A percentile compares a stretch with the other conserved stretches of the same genome.
Conservation (phyloP, 192 early-diverging fungal genomes). For the Coemansia sp. region DNA sequence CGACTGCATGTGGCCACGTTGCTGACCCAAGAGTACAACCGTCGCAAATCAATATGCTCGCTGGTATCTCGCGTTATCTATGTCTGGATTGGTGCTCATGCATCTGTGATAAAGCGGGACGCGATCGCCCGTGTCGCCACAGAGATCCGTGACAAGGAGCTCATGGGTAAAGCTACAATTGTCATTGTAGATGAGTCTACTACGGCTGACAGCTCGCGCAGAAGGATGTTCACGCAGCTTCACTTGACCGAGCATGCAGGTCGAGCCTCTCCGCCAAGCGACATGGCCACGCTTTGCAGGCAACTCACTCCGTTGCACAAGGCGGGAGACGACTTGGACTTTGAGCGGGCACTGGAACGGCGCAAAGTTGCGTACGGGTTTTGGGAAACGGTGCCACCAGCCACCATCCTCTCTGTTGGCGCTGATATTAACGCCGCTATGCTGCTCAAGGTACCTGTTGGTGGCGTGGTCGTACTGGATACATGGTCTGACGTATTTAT, state of each 20-base stretch:
- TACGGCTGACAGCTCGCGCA: conserved; percentile 30
- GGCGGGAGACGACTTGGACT: conserved; percentile 41
- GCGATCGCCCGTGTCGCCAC: conserved; percentile 40
- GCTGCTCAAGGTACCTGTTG: conserved; percentile 39
- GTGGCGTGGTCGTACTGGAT: conserved; percentile 48
- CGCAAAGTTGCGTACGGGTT: conserved; percentile 51
- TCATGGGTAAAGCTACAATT: conserved; percentile 28
- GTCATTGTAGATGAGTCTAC: conserved; percentile 41
- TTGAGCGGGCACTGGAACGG: conserved; percentile 46
- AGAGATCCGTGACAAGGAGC: conserved; percentile 51
- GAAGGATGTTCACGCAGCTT: conserved; percentile 45
- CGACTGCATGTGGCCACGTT: conserved; percentile 6
- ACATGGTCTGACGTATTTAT: conserved; percentile 53
- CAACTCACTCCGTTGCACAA: conserved; percentile 31
- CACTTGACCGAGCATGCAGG: conserved; percentile 20
- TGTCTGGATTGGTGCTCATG: conserved; percentile 45
- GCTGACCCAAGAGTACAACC: conserved; percentile 32
- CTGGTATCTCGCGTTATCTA: conserved; percentile 40
- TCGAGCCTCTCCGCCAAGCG: conserved; percentile 6
- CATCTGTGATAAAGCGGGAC: conserved; percentile 48
- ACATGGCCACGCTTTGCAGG: conserved; percentile 27
- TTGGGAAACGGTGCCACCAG: conserved; percentile 49
- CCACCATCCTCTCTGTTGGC: conserved; percentile 40
- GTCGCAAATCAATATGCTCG: conserved; percentile 38
- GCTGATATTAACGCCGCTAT: conserved; percentile 41